Evolutionary conservation across 164 flowering plant species (phyloP).

Genomic region (Saururus chinensis): DNA sequence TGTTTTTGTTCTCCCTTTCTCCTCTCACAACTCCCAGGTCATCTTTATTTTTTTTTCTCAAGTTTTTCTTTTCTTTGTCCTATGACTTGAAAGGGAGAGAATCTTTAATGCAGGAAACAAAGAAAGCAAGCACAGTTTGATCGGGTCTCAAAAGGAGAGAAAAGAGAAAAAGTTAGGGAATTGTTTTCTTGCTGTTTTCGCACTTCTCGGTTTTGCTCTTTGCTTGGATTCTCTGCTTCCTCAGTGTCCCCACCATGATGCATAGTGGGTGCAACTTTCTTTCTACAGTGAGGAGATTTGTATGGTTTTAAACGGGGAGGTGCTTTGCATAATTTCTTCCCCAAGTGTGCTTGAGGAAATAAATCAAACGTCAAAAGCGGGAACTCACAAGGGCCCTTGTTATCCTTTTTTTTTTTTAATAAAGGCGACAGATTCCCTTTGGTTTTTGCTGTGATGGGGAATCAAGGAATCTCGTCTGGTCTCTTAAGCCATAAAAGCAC

Average conservation of each 20-base stretch:
- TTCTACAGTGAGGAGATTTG: conserved; percentile 24
- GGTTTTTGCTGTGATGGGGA: conserved; percentile 55
- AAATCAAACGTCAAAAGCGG: conserved; percentile 13
- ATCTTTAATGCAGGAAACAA: conserved; percentile 52
- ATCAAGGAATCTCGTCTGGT: conserved; percentile 75
- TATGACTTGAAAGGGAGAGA: conserved; percentile 53
- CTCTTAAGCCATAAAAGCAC: conserved; percentile 22
- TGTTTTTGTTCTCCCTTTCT: conserved; percentile 31
- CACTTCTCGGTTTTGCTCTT: conserved; percentile 17
- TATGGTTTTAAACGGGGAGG: conserved; percentile 17
- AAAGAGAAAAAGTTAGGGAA: conserved; percentile 31
- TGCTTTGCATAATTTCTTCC: conserved; percentile 23
- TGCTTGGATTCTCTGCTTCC: conserved; percentile 50
- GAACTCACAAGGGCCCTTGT: conserved; percentile 8
- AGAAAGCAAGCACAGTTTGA: conserved; percentile 45
- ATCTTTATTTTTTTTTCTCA: conserved; percentile 1
- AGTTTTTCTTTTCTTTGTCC: conserved; percentile 15
- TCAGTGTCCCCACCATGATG: conserved; percentile 53
- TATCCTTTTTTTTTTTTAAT: conserved; percentile 7
- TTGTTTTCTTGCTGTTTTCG: conserved; percentile 49
- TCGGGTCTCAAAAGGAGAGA: conserved; percentile 41
- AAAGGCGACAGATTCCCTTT: conserved; percentile 57
- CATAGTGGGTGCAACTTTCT: conserved; percentile 50
- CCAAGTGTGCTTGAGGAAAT: conserved; percentile 30
- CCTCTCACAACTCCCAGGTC: conserved; percentile 17